Conservation (phyloP, 2,329 filamentous ascomycete species). For the Trichoderma sp. region DNA sequence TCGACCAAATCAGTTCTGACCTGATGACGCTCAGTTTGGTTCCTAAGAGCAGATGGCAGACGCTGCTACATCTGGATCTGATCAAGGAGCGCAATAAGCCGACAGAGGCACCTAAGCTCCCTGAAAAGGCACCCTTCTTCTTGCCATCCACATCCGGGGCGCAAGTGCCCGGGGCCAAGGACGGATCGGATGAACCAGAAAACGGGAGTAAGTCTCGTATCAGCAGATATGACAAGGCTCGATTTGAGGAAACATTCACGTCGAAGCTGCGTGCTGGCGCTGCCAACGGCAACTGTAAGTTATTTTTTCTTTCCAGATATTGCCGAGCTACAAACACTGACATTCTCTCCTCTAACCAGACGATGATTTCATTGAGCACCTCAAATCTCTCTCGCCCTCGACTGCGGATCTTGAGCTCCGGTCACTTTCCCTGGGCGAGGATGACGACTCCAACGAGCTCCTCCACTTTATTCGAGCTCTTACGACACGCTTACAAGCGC, state of each 20-base stretch:
- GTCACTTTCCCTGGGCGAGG: conserved; percentile 57
- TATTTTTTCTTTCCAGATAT: conserved; percentile 19
- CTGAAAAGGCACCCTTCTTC: conserved; percentile 95
- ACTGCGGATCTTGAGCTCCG: conserved; percentile 89
- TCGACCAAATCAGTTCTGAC: conserved; percentile 77
- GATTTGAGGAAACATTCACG: conserved; percentile 58
- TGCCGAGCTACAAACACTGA: conserved; percentile 25
- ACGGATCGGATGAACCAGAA: conserved; percentile 33
- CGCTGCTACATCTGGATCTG: conserved; percentile 83
- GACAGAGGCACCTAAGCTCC: conserved; percentile 83
- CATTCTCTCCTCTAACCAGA: conserved; percentile 40
- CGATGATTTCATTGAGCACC: conserved; percentile 67
- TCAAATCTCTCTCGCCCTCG: conserved; percentile 78
- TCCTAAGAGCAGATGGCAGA: conserved; percentile 91
- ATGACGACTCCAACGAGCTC: conserved; percentile 63
- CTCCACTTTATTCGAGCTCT: conserved; percentile 78
- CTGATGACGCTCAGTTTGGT: conserved; percentile 88
- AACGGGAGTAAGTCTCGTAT: conserved; percentile 61
- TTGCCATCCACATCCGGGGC: conserved; percentile 63
- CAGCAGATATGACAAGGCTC: conserved; percentile 59
- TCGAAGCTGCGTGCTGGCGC: conserved; percentile 54
- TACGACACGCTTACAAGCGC: conserved; percentile 63
- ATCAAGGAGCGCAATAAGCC: conserved; percentile 95
- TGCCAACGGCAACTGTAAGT: conserved; percentile 58
- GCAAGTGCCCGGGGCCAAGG: conserved; percentile 38